These are phyloP conservation scores for Danielia oregonensis DNA, from an alignment of 805 yeast genomes.

Conservation along the genomic window DNA sequence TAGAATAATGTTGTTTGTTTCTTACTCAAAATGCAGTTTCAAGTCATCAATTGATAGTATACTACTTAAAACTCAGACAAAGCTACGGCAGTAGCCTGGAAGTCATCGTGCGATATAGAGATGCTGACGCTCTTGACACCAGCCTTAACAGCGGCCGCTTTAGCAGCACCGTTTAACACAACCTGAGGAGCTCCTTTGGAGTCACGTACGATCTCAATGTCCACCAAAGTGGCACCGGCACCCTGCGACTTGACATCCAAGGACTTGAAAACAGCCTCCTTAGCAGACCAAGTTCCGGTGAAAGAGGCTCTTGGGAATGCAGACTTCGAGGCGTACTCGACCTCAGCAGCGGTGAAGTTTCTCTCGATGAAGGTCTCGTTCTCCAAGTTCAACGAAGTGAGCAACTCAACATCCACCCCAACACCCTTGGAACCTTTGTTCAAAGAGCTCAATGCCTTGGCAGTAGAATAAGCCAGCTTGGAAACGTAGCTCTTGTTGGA, in stretches of 20 bases:
- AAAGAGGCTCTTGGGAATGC: slow-evolving; percentile 83
- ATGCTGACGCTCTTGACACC: slow-evolving; percentile 75
- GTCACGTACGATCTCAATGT: slow-evolving; percentile 80
- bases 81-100: slow-evolving; percentile 98
- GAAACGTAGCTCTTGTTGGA: slow-evolving; percentile 41
- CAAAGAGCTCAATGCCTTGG: slow-evolving; percentile 55
- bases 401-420: slow-evolving; percentile 95
- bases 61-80: slow-evolving; percentile 50
- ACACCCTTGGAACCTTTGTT: slow-evolving; percentile 65
- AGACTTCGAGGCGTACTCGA: slow-evolving; percentile 69
- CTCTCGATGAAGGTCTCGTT: slow-evolving; percentile 89
- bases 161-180: slow-evolving; percentile 70
- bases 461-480: slow-evolving; percentile 52
- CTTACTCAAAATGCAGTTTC: no score
- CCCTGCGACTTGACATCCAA: slow-evolving; percentile 86
- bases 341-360: slow-evolving; percentile 83
- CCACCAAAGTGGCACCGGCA: slow-evolving; percentile 90
- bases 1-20: no score
- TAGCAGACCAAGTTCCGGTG: slow-evolving; percentile 99
- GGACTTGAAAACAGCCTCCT: slow-evolving; percentile 98
- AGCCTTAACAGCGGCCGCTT: slow-evolving; percentile 62
- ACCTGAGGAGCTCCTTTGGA: slow-evolving; percentile 81
- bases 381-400: slow-evolving; percentile 75
- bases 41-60: no score
- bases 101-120: slow-evolving; percentile 93